A percentile compares a stretch with the other conserved stretches of the same genome.
phyloP scores from a whole-genome alignment of 257 asterid genomes.

The Parsonsia alboflavescens region DNA sequence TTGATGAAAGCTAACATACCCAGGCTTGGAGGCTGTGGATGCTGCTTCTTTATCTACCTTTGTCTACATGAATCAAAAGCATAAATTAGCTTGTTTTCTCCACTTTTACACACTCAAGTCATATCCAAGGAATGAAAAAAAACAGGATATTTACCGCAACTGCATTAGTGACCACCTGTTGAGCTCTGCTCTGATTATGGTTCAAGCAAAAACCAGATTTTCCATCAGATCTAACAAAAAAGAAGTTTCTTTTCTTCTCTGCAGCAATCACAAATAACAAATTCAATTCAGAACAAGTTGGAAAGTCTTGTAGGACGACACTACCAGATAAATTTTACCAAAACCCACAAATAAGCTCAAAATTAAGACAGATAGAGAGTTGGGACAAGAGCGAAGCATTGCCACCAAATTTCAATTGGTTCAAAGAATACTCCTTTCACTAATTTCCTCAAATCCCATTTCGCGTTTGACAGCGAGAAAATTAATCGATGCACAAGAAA shows the following conservation, averaged over 20 bases:
- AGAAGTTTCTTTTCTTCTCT: slow-evolving; percentile 43
- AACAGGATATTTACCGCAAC: slow-evolving; percentile 43
- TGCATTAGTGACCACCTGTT: slow-evolving; percentile 38
- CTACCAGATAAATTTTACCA: neutral
- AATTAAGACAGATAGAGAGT: neutral
- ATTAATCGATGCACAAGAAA: neutral
- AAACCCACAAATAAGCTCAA: neutral
- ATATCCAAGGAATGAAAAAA: neutral
- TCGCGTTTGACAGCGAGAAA: neutral
- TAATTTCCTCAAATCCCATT: neutral
- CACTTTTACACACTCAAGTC: neutral
- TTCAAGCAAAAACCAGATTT: slow-evolving; percentile 30
- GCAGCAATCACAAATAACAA: slow-evolving; percentile 15
- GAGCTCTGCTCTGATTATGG: slow-evolving; percentile 24
- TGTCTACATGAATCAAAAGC: slow-evolving; percentile 28
- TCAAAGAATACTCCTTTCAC: neutral
- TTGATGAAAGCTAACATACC: slow-evolving; percentile 35
- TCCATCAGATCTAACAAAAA: slow-evolving; percentile 37
- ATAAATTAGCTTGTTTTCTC: neutral
- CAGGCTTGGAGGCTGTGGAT: slow-evolving; percentile 53
- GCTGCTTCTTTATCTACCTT: slow-evolving; percentile 37
- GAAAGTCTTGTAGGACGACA: neutral
- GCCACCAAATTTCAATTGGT: neutral
- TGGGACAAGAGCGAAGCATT: too few relatives aligned
- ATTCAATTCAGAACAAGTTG: neutral